phyloP scores from a whole-genome alignment of 768 basidiomycete genomes.

The Lactarius deliciosus region DNA sequence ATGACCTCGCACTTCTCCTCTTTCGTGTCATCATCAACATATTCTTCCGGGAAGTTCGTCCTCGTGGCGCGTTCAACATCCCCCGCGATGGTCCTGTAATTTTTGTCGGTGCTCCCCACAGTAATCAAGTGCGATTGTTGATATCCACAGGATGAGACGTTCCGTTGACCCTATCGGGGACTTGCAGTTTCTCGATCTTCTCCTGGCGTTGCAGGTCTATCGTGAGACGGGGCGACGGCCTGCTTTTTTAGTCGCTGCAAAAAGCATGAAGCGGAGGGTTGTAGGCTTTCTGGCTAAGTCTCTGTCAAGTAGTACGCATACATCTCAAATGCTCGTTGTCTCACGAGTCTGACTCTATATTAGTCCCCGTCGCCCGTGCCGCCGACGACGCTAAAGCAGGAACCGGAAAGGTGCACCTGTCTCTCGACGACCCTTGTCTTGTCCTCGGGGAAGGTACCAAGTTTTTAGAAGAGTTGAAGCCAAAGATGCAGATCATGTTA shows the following conservation, averaged over 20 bases:
- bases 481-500: conserved; percentile 84
- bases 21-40: conserved; percentile 84
- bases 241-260: conserved; percentile 83
- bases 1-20: conserved; percentile 77
- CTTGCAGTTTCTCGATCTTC: conserved; percentile 83
- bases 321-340: background rate
- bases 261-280: conserved; percentile 76
- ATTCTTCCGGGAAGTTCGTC: conserved; percentile 94
- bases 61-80: conserved; percentile 91
- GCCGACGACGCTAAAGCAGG: conserved; percentile 82
- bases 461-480: conserved; percentile 71
- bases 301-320: conserved; percentile 80
- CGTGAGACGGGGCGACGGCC: conserved; percentile 79
- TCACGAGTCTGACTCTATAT: background rate
- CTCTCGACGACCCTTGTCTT: conserved; percentile 71
- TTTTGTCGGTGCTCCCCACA: conserved; percentile 91
- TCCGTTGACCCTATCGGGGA: conserved; percentile 7
- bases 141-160: background rate
- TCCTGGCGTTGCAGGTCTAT: conserved; percentile 80
- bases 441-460: conserved; percentile 79
- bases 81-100: conserved; percentile 87
- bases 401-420: conserved; percentile 67
- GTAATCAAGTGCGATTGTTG: conserved; percentile 65
- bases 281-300: conserved; percentile 74
- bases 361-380: conserved; percentile 92